These are phyloP conservation scores for Cladosporium cucumerinum DNA, from an alignment of 2,329 filamentous ascomycete species.

Conservation along the genomic window DNA sequence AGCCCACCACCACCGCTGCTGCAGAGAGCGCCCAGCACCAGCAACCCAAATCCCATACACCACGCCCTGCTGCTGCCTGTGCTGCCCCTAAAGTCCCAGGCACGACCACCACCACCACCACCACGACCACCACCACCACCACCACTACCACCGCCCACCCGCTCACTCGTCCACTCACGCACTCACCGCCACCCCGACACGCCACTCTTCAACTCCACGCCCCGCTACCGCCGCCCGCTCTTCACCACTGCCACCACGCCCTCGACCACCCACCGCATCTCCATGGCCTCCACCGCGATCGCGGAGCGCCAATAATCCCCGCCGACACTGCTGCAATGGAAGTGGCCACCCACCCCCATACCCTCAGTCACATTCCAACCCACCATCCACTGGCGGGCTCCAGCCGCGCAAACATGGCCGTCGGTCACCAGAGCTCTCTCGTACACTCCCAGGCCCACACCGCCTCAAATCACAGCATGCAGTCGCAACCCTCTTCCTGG, in stretches of 20 bases:
- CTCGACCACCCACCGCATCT: constrained; percentile 4
- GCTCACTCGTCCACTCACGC: not conserved
- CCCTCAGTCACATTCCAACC: constrained; percentile 14
- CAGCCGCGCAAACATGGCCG: constrained; percentile 21
- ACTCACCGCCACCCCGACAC: not conserved
- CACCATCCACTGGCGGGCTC: constrained; percentile 12
- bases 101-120: not conserved
- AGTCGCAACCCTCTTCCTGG: constrained; percentile 45
- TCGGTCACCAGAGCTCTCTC: constrained; percentile 33
- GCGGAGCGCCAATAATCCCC: constrained; percentile 9
- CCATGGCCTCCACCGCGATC: constrained; percentile 10
- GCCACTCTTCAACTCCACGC: not conserved
- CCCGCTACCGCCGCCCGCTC: not conserved
- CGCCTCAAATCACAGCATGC: constrained; percentile 46
- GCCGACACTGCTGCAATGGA: constrained; percentile 11
- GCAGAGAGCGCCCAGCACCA: not conserved
- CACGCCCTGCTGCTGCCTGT: constrained; percentile 36
- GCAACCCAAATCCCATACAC: not conserved
- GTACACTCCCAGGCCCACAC: constrained; percentile 45
- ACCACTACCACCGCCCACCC: not conserved
- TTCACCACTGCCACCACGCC: not conserved
- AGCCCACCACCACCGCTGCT: not conserved
- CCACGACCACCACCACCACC: not conserved
- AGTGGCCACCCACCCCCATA: constrained; percentile 11
- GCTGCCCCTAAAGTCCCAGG: not conserved